phyloP scores from a whole-genome alignment of 163 green algal genomes.

The Prototheca wickerhamii region DNA sequence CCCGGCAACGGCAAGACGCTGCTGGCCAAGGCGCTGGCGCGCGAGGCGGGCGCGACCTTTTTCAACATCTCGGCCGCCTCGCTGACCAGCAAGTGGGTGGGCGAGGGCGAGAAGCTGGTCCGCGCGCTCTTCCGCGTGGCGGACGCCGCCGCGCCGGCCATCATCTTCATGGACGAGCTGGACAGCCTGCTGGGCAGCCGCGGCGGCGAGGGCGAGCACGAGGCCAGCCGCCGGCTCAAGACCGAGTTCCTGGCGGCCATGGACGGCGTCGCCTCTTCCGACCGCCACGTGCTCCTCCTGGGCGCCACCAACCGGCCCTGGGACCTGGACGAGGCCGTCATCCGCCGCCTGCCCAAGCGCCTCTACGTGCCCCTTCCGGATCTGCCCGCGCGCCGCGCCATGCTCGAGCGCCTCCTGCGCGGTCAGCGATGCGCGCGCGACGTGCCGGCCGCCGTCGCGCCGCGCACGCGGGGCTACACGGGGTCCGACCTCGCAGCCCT shows the following conservation, averaged over 20 bases:
- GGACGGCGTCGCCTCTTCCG: conserved; percentile 46
- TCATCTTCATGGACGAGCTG: conserved; percentile 92
- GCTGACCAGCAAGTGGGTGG: conserved; percentile 80
- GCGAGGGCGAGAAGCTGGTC: conserved; percentile 77
- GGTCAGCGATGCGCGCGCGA: conserved; percentile 22
- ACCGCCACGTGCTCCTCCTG: conserved; percentile 61
- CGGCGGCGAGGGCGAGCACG: conserved; percentile 56
- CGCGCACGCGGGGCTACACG: conserved; percentile 13
- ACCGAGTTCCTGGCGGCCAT: conserved; percentile 50
- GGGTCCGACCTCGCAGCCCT: conserved; percentile 39
- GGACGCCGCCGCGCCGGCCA: conserved; percentile 52
- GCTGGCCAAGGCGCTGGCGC: conserved; percentile 61
- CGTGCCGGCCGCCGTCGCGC: not conserved
- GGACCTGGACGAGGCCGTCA: conserved; percentile 82
- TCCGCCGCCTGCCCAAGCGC: conserved; percentile 71
- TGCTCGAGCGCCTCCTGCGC: conserved; percentile 54
- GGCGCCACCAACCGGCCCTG: conserved; percentile 70
- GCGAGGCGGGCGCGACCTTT: conserved; percentile 62
- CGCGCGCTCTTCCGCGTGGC: conserved; percentile 48
- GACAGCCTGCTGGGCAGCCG: conserved; percentile 60
- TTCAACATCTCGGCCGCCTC: conserved; percentile 77
- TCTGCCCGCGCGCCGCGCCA: conserved; percentile 27
- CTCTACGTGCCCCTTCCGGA: conserved; percentile 83
- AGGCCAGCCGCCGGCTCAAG: conserved; percentile 64
- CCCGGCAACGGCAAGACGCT: conserved; percentile 64